Percentiles rank a stretch among this genome's conserved stretches.
These are phyloP conservation scores for Telfairia occidentalis DNA, from an alignment of 331 rosid species.

Conservation along the genomic window DNA sequence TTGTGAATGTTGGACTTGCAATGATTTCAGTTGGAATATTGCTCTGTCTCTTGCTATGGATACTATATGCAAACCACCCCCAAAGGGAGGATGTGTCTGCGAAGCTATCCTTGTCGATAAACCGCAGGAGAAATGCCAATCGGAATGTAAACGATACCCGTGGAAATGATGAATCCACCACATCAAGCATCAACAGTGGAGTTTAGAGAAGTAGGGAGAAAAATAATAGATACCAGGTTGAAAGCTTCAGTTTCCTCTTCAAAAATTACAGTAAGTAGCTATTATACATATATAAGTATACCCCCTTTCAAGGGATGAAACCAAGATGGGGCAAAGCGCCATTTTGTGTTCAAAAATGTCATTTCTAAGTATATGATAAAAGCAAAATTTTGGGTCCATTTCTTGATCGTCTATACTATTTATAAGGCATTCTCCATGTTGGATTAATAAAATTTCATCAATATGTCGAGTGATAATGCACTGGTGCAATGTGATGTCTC, in stretches of 20 bases:
- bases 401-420: neutral
- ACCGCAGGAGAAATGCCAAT: conserved; percentile 18
- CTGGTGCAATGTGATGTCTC: too few species aligned
- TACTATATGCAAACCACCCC: conserved; percentile 91
- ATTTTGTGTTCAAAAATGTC: conserved; percentile 17
- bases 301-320: conserved; percentile 17
- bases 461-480: too few species aligned
- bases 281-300: conserved; percentile 2
- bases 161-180: conserved; percentile 9
- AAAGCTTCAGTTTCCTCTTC: neutral
- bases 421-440: neutral
- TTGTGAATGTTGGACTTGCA: conserved; percentile 66
- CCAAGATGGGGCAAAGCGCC: conserved; percentile 66
- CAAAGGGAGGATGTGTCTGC: conserved; percentile 68
- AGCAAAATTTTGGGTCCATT: neutral
- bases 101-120: conserved; percentile 34
- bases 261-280: neutral
- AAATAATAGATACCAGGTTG: neutral
- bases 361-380: conserved; percentile 5
- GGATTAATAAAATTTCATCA: too few species aligned
- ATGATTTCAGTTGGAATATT: conserved; percentile 78
- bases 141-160: conserved; percentile 6
- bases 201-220: conserved; percentile 16
- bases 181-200: conserved; percentile 24
- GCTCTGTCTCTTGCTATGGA: conserved; percentile 87